A percentile compares a stretch with the other conserved stretches of the same genome.
These are phyloP conservation scores for Bombardia bombarda DNA, from an alignment of 495 filamentous ascomycete species.

Conservation along the genomic window DNA sequence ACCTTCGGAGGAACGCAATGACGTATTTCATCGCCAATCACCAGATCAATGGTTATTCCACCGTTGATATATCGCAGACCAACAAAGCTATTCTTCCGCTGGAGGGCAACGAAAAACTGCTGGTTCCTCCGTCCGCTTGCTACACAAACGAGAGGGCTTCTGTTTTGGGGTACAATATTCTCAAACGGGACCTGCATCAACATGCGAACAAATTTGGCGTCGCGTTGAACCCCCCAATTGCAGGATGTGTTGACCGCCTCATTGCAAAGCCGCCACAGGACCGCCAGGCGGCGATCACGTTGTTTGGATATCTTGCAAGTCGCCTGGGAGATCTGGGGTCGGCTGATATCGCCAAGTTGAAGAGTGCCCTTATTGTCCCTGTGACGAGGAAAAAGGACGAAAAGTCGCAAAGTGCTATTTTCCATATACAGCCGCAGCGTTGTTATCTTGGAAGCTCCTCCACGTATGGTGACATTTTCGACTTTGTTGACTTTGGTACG, in stretches of 20 bases:
- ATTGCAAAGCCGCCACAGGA: conserved; percentile 61
- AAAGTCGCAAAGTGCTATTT: conserved; percentile 17
- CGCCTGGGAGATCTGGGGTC: conserved; percentile 62
- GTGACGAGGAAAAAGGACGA: conserved; percentile 36
- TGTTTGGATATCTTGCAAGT: conserved; percentile 77
- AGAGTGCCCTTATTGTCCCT: conserved; percentile 62
- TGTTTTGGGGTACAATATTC: conserved; percentile 70
- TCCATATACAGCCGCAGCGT: conserved; percentile 49
- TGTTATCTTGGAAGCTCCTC: conserved; percentile 72
- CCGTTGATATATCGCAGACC: conserved; percentile 47
- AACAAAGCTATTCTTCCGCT: conserved; percentile 65
- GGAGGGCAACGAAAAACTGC: conserved; percentile 49
- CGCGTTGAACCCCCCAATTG: conserved; percentile 64
- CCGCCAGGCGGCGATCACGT: conserved; percentile 51
- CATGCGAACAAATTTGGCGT: conserved; percentile 82
- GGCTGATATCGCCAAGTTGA: conserved; percentile 50
- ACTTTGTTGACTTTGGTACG: conserved; percentile 88
- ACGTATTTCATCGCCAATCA: conserved; percentile 78
- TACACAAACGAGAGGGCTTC: conserved; percentile 72
- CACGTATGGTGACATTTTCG: conserved; percentile 81
- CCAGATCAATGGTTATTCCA: conserved; percentile 63
- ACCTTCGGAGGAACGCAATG: conserved; percentile 56
- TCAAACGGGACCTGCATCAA: conserved; percentile 60
- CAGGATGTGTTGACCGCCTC: conserved; percentile 62
- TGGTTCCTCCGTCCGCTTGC: conserved; percentile 67